Evolutionary conservation across 176 grass and related monocot genomes (phyloP).

Genomic region (Saccharum officinarum): DNA sequence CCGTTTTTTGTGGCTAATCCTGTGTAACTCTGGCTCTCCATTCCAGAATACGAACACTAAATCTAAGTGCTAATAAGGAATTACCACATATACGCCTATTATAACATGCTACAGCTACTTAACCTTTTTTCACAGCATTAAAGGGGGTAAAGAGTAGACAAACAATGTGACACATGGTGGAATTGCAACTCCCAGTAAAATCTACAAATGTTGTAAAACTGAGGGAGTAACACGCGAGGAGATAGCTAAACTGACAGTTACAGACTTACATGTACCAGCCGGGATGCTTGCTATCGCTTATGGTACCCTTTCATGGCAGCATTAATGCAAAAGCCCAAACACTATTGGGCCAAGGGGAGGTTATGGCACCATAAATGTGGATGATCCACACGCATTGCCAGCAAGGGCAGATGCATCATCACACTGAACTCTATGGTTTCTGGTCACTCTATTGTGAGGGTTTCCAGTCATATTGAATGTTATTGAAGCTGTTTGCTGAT

Average conservation of each 20-base stretch:
- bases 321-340: conserved; percentile 20
- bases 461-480: conserved; percentile 90
- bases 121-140: conserved; percentile 6
- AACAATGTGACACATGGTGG: conserved; percentile 19
- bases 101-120: conserved; percentile 2
- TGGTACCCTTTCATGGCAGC: conserved; percentile 37
- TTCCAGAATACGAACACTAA: not conserved
- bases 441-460: conserved; percentile 59
- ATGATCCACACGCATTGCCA: conserved; percentile 28
- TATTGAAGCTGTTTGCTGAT: conserved; percentile 82
- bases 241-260: conserved; percentile 41
- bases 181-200: conserved; percentile 14
- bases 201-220: not conserved
- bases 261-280: conserved; percentile 41
- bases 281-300: conserved; percentile 25
- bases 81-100: not conserved
- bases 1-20: not conserved
- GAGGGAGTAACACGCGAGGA: conserved; percentile 27
- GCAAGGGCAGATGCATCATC: conserved; percentile 25
- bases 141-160: not conserved
- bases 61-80: not conserved
- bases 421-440: conserved; percentile 24
- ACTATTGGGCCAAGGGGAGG: conserved; percentile 24
- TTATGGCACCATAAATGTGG: conserved; percentile 28
- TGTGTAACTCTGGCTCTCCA: not conserved